Evolutionary conservation across 169 alveolate genomes (phyloP).

Genomic region (Eimeria tenella): DNA sequence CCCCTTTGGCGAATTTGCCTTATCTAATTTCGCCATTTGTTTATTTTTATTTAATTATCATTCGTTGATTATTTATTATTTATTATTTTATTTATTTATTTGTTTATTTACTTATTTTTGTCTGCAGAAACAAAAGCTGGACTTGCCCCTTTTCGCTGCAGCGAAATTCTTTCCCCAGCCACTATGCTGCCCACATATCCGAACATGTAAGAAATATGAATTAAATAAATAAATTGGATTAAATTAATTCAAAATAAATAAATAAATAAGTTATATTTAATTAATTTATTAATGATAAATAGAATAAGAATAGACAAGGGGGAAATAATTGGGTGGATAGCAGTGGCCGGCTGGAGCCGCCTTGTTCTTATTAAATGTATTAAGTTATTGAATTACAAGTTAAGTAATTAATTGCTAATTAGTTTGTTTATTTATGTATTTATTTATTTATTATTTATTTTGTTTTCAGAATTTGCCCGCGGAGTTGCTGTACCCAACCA

Average conservation of each 20-base stretch:
- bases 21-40: no score
- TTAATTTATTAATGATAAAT: background rate
- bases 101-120: background rate
- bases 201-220: constrained; percentile 82
- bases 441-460: no score
- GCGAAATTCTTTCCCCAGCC: constrained; percentile 97
- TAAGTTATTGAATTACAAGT: background rate
- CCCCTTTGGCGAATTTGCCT: no score
- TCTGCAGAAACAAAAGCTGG: constrained; percentile 95
- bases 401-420: background rate
- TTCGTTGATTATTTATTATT: no score
- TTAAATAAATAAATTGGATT: no score
- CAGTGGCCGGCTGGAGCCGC: background rate
- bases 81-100: no score
- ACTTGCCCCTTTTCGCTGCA: constrained; percentile 97
- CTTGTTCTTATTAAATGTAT: background rate
- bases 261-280: background rate
- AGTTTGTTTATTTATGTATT: background rate
- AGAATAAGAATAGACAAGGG: background rate
- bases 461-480: constrained; percentile 98
- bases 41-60: no score
- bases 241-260: no score
- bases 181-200: constrained; percentile 97
- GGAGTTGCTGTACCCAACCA: constrained; percentile 97
- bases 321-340: background rate